These are phyloP conservation scores for Hygrophoropsis aurantiaca DNA, from an alignment of 768 basidiomycete genomes.

Conservation along the genomic window DNA sequence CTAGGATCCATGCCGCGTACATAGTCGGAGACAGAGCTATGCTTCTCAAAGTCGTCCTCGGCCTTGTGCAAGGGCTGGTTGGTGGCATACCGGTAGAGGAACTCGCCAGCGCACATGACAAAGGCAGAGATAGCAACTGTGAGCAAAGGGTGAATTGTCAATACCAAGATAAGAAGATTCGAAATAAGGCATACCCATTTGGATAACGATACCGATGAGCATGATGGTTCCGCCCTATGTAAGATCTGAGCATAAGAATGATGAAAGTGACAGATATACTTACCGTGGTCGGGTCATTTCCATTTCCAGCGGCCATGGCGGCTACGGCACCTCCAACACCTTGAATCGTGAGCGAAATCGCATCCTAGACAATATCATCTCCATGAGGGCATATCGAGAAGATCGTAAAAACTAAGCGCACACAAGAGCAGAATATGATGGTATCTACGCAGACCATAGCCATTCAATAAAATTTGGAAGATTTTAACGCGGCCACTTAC, in stretches of 20 bases:
- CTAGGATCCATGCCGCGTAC: slow-evolving; percentile 17
- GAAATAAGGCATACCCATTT: slow-evolving; percentile 42
- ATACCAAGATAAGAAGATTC: background rate
- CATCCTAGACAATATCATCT: slow-evolving; percentile 35
- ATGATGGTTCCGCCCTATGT: slow-evolving; percentile 49
- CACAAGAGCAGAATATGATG: slow-evolving; percentile 41
- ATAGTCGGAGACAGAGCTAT: slow-evolving; percentile 6
- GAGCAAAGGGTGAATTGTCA: too few species aligned
- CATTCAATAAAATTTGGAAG: background rate
- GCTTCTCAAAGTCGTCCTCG: slow-evolving; percentile 6
- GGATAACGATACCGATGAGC: slow-evolving; percentile 63
- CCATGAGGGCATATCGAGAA: background rate
- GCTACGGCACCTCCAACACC: slow-evolving; percentile 63
- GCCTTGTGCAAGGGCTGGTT: slow-evolving; percentile 32
- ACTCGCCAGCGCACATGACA: slow-evolving; percentile 42
- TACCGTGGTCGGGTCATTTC: slow-evolving; percentile 24
- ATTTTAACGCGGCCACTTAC: slow-evolving; percentile 29
- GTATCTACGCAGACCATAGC: slow-evolving; percentile 32
- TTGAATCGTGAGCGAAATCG: slow-evolving; percentile 63
- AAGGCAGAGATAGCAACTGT: slow-evolving; percentile 45
- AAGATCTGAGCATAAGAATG: background rate
- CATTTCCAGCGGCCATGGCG: slow-evolving; percentile 31
- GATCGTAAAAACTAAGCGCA: slow-evolving; percentile 8
- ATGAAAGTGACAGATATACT: background rate
- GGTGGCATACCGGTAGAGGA: slow-evolving; percentile 38